phyloP scores from a whole-genome alignment of 768 basidiomycete species.

The Termitomyces sp. region DNA sequence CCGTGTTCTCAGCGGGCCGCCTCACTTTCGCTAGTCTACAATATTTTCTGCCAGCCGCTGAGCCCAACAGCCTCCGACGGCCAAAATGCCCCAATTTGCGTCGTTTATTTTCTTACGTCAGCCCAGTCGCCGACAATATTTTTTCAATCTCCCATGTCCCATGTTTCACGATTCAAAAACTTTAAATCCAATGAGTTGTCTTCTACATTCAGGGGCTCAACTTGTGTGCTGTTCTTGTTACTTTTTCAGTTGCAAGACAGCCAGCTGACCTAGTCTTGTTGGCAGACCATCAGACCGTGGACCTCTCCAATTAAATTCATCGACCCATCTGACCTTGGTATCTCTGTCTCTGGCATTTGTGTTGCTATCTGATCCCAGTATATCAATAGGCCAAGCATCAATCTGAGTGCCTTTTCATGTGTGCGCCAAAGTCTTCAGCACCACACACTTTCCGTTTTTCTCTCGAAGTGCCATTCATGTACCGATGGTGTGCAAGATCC shows the following conservation, averaged over 20 bases:
- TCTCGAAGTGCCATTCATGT: neutral
- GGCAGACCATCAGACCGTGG: neutral
- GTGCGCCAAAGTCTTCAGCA: neutral
- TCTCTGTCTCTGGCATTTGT: neutral
- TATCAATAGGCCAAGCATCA: neutral
- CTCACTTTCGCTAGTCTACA: neutral
- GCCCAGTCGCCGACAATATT: conserved; percentile 21
- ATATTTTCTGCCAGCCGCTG: neutral
- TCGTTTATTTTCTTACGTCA: conserved; percentile 18
- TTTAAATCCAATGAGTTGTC: neutral
- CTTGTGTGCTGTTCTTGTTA: neutral
- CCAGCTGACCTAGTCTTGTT: neutral
- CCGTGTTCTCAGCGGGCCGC: neutral
- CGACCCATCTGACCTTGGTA: neutral
- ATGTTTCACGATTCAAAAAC: neutral
- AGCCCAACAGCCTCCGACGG: neutral
- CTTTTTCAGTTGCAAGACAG: neutral
- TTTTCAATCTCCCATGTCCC: conserved; percentile 14
- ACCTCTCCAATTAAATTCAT: neutral
- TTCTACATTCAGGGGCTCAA: neutral
- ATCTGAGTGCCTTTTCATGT: conserved; percentile 10
- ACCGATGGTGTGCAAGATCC: neutral
- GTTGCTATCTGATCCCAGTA: conserved; percentile 6
- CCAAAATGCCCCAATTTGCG: neutral
- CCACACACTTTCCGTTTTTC: neutral